These are phyloP conservation scores for Cladochytrium replicatum DNA, from an alignment of 192 early-diverging fungal genomes.

Conservation along the genomic window DNA sequence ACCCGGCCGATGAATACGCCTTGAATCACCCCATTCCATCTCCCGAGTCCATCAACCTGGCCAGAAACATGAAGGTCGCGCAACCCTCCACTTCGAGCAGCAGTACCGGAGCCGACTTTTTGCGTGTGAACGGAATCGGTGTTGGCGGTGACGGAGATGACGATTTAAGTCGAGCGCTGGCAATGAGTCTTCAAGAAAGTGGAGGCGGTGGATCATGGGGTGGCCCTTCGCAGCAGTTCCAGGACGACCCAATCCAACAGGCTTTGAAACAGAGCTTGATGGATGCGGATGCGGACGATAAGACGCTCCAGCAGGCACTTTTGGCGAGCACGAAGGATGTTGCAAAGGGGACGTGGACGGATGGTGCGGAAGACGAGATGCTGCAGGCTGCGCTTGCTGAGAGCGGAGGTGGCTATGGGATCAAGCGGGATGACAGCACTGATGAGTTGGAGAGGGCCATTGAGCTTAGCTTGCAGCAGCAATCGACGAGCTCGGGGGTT, in stretches of 20 bases:
- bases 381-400: too few species aligned
- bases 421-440: too few species aligned
- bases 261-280: conserved; percentile 10
- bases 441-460: too few species aligned
- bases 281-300: conserved; percentile 8
- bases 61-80: neutral
- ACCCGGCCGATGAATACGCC: conserved; percentile 31
- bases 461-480: too few species aligned
- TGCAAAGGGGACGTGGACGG: conserved; percentile 4
- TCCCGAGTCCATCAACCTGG: neutral
- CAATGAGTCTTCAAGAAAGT: conserved; percentile 11
- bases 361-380: too few species aligned
- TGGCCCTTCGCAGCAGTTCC: too few species aligned
- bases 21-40: conserved; percentile 19
- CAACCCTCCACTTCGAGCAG: neutral
- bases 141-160: conserved; percentile 5
- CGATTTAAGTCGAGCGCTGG: conserved; percentile 16
- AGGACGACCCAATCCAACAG: conserved; percentile 6
- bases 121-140: neutral
- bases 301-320: conserved; percentile 14
- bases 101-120: neutral
- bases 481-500: too few species aligned
- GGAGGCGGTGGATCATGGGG: neutral
- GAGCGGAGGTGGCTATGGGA: too few species aligned
- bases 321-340: conserved; percentile 19